Evolutionary conservation across 441 rosid genomes (phyloP).

Genomic region (Daphne laureola): DNA sequence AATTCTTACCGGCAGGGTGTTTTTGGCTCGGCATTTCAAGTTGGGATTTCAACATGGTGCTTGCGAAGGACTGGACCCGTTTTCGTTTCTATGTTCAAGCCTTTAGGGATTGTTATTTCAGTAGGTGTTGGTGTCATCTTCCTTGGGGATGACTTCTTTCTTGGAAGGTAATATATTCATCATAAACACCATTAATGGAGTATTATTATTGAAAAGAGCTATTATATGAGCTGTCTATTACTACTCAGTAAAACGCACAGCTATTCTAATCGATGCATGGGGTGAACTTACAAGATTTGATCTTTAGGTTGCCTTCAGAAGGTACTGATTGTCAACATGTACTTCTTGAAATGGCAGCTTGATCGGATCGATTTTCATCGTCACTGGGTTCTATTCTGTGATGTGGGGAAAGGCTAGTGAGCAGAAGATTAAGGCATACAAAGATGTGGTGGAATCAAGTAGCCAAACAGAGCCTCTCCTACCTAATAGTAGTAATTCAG

Average conservation of each 20-base stretch:
- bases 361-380: slow-evolving; percentile 40
- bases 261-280: too few species aligned
- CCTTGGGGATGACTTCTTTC: slow-evolving; percentile 41
- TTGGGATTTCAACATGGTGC: slow-evolving; percentile 52
- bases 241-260: too few species aligned
- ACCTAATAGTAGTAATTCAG: slow-evolving; percentile 16
- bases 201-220: neutral
- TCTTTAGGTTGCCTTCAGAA: too few species aligned
- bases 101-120: slow-evolving; percentile 47
- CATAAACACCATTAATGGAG: neutral
- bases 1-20: slow-evolving; percentile 25
- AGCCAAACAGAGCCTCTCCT: slow-evolving; percentile 32
- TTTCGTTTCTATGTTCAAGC: slow-evolving; percentile 68
- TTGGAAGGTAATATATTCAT: slow-evolving; percentile 38
- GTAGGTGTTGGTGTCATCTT: slow-evolving; percentile 35
- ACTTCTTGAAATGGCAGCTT: slow-evolving; percentile 24
- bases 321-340: too few species aligned
- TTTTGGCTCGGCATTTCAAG: slow-evolving; percentile 58
- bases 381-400: slow-evolving; percentile 38
- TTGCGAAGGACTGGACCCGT: slow-evolving; percentile 49
- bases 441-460: slow-evolving; percentile 16
- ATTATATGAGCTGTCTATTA: too few species aligned
- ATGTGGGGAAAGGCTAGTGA: slow-evolving; percentile 54
- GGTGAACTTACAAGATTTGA: too few species aligned
- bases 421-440: slow-evolving; percentile 16